phyloP scores from a whole-genome alignment of 83 land plant genomes.

The Isoetes engelmannii region DNA sequence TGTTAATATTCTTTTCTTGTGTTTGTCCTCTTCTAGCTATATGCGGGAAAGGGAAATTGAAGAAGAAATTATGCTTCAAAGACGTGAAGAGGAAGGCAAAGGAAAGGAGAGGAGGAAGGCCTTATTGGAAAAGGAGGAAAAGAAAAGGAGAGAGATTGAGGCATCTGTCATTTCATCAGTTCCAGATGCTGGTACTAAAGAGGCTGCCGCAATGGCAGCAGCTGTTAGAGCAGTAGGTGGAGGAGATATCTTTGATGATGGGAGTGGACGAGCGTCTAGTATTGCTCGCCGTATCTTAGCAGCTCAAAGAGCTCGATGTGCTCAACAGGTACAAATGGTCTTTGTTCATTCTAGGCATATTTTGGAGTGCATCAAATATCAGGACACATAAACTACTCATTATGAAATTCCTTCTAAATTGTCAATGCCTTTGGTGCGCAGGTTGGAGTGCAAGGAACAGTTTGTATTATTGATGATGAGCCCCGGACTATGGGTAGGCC shows the following conservation, averaged over 20 bases:
- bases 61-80: slow-evolving; percentile 85
- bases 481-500: slow-evolving; percentile 66
- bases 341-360: background rate
- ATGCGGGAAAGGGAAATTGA: slow-evolving; percentile 97
- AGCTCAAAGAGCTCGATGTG: slow-evolving; percentile 88
- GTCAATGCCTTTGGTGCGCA: slow-evolving; percentile 23
- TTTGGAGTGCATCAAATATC: background rate
- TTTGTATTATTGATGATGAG: slow-evolving; percentile 94
- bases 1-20: background rate
- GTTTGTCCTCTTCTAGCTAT: slow-evolving; percentile 44
- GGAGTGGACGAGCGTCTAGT: slow-evolving; percentile 64
- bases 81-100: slow-evolving; percentile 98
- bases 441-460: slow-evolving; percentile 89
- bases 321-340: slow-evolving; percentile 56
- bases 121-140: slow-evolving; percentile 85
- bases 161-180: slow-evolving; percentile 89
- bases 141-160: slow-evolving; percentile 94
- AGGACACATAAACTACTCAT: background rate
- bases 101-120: slow-evolving; percentile 96
- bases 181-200: slow-evolving; percentile 90
- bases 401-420: background rate
- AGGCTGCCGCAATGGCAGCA: slow-evolving; percentile 99
- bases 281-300: slow-evolving; percentile 81
- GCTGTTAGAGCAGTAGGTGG: slow-evolving; percentile 99
- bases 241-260: slow-evolving; percentile 81